Evolutionary conservation across 108 stramenopile species (phyloP).

Genomic region (Nitzschia sp.): DNA sequence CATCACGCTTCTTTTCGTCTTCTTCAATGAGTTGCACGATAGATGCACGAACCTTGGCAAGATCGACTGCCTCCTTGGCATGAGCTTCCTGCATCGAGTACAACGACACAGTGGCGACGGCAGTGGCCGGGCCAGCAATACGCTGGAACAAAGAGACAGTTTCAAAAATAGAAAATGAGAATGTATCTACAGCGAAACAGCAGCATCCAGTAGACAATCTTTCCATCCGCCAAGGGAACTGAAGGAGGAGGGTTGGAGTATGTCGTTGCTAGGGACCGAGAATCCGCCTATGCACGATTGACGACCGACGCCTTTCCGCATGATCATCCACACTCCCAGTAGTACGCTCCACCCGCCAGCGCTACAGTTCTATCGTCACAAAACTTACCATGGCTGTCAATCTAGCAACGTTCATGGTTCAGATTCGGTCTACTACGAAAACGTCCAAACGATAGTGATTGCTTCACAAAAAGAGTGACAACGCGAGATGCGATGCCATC

Average conservation of each 20-base stretch:
- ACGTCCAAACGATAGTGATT: too few relatives aligned
- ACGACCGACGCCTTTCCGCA: too few relatives aligned
- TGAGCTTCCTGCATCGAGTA: slow-evolving; percentile 29
- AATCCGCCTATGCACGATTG: too few relatives aligned
- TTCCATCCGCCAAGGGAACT: background rate
- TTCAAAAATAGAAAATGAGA: too few relatives aligned
- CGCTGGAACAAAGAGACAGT: slow-evolving; percentile 15
- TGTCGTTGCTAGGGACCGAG: too few relatives aligned
- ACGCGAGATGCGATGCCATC: too few relatives aligned
- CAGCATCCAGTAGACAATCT: background rate
- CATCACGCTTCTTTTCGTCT: slow-evolving; percentile 75
- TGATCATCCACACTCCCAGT: too few relatives aligned
- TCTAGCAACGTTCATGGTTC: slow-evolving; percentile 7
- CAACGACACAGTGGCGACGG: slow-evolving; percentile 18
- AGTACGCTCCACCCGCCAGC: too few relatives aligned
- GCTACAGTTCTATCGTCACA: background rate
- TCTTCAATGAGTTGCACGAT: slow-evolving; percentile 76
- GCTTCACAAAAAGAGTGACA: too few relatives aligned
- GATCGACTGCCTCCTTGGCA: slow-evolving; percentile 56
- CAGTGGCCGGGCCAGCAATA: slow-evolving; percentile 43
- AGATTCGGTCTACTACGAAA: too few relatives aligned
- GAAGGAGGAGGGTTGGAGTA: too few relatives aligned
- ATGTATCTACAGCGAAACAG: background rate
- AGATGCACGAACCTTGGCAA: slow-evolving; percentile 64
- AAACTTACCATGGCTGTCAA: slow-evolving; percentile 9